Evolutionary conservation across 176 grass and related monocot genomes (phyloP).

Genomic region (Rhipidocladum racemiflorum): DNA sequence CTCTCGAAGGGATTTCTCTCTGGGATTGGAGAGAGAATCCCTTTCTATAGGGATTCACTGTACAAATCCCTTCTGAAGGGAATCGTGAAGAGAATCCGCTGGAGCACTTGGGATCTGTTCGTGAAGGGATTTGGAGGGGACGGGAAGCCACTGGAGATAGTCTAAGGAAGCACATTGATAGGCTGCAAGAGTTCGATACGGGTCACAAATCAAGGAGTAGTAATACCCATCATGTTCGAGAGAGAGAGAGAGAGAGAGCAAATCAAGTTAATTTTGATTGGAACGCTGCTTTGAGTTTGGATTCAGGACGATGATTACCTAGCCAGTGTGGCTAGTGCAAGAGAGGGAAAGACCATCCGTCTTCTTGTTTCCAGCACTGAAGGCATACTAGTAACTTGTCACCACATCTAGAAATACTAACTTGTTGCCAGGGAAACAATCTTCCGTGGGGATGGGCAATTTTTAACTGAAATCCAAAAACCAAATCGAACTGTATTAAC

Average conservation of each 20-base stretch:
- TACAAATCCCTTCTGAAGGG: no score
- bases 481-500: no score
- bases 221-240: background rate
- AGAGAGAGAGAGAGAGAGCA: background rate
- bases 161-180: conserved; percentile 5
- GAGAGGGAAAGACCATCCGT: background rate
- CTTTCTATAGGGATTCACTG: no score
- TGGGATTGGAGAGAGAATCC: no score
- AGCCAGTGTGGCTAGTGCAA: background rate
- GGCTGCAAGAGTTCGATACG: background rate
- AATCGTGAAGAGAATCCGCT: no score
- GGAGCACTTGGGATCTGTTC: no score
- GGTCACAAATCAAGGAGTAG: background rate
- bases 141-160: no score
- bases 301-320: background rate
- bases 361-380: background rate
- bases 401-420: background rate
- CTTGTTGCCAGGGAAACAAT: background rate
- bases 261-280: background rate
- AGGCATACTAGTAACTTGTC: background rate
- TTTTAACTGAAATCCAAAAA: no score
- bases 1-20: no score
- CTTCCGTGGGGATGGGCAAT: no score
- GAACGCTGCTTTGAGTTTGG: background rate
- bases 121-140: no score